phyloP scores from a whole-genome alignment of 768 basidiomycete genomes.

The Amanita phalloides region DNA sequence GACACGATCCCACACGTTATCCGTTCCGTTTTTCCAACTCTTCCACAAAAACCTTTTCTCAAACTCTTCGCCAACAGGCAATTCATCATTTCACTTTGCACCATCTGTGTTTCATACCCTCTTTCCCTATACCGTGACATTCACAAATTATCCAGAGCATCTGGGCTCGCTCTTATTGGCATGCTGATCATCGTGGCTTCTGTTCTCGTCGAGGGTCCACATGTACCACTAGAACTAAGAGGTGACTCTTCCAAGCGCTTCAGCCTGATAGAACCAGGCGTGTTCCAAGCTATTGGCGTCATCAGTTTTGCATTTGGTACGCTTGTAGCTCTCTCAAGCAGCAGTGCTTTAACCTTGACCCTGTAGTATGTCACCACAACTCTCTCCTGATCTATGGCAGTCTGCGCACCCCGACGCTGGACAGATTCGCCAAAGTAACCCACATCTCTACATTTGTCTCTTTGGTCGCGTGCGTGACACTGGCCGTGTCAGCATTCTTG shows the following conservation, averaged over 20 bases:
- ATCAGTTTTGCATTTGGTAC: slow-evolving; percentile 85
- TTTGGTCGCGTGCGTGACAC: slow-evolving; percentile 71
- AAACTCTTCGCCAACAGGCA: slow-evolving; percentile 74
- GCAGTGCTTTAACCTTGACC: not conserved
- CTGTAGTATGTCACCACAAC: slow-evolving; percentile 89
- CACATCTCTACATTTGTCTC: slow-evolving; percentile 85
- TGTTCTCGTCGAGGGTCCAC: slow-evolving; percentile 75
- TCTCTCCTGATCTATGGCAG: slow-evolving; percentile 94
- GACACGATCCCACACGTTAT: slow-evolving; percentile 96
- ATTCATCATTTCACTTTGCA: slow-evolving; percentile 84
- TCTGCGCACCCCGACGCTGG: slow-evolving; percentile 85
- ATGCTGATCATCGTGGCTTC: slow-evolving; percentile 90
- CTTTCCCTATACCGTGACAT: slow-evolving; percentile 95
- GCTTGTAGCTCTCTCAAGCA: not conserved
- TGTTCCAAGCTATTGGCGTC: slow-evolving; percentile 95
- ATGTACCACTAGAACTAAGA: slow-evolving; percentile 60
- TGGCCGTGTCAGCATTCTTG: slow-evolving; percentile 79
- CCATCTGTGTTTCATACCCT: slow-evolving; percentile 84
- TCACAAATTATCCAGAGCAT: slow-evolving; percentile 90
- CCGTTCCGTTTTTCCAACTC: slow-evolving; percentile 68
- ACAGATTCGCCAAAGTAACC: slow-evolving; percentile 87
- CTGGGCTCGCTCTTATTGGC: slow-evolving; percentile 80
- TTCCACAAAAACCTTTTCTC: slow-evolving; percentile 59
- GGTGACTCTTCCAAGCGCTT: slow-evolving; percentile 70
- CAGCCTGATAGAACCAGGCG: slow-evolving; percentile 65